Evolutionary conservation across 2,329 filamentous ascomycete genomes (phyloP).

Genomic region (Venturiaceae sp.): DNA sequence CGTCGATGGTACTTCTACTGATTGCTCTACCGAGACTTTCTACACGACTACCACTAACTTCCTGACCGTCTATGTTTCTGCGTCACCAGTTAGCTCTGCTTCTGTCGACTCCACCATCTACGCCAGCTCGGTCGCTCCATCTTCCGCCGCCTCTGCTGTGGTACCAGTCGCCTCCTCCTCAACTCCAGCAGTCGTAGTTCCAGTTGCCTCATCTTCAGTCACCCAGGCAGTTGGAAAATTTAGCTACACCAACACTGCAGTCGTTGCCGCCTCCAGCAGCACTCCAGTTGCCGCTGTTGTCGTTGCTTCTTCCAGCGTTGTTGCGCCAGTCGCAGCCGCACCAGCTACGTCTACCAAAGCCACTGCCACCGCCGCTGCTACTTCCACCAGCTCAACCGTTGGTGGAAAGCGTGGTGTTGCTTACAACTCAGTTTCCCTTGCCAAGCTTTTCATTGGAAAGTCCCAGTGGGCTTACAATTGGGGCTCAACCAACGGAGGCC

Average conservation of each 20-base stretch:
- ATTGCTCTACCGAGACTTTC: background rate
- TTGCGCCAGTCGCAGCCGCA: background rate
- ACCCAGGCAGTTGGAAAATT: background rate
- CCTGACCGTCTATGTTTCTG: background rate
- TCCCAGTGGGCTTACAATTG: constrained; percentile 60
- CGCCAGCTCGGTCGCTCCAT: background rate
- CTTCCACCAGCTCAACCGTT: constrained; percentile 2
- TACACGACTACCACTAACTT: background rate
- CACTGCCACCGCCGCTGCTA: background rate
- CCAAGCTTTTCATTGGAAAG: constrained; percentile 36
- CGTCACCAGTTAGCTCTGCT: background rate
- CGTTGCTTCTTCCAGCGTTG: background rate
- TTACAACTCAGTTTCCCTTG: constrained; percentile 52
- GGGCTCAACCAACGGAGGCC: constrained; percentile 38
- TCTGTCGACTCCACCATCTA: background rate
- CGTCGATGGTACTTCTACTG: background rate
- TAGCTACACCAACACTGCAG: background rate
- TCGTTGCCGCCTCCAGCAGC: background rate
- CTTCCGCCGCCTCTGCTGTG: background rate
- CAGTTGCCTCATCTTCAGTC: background rate
- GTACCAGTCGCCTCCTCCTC: background rate
- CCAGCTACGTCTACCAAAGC: background rate
- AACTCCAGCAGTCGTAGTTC: background rate
- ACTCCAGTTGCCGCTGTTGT: background rate
- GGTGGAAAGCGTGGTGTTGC: constrained; percentile 54